These are phyloP conservation scores for Radiomyces spectabilis DNA, from an alignment of 192 early-diverging fungal genomes.

Conservation along the genomic window DNA sequence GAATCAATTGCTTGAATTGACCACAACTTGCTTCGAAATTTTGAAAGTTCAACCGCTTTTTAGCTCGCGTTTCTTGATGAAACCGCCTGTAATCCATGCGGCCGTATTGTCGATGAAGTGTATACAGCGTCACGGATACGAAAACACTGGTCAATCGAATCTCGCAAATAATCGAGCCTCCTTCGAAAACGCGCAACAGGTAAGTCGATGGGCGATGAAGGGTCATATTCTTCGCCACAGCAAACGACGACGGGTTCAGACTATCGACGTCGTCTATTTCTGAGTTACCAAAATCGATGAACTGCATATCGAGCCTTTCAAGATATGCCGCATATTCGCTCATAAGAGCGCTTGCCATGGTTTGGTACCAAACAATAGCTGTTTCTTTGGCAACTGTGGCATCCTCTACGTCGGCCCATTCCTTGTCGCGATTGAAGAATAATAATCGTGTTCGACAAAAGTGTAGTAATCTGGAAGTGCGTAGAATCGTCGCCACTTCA, in stretches of 20 bases:
- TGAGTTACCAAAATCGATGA: slow-evolving; percentile 36
- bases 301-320: slow-evolving; percentile 46
- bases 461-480: slow-evolving; percentile 43
- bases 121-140: slow-evolving; percentile 49
- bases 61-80: background rate
- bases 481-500: slow-evolving; percentile 40
- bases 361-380: slow-evolving; percentile 30
- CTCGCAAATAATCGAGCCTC: slow-evolving; percentile 53
- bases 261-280: slow-evolving; percentile 19
- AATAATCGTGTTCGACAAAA: slow-evolving; percentile 45
- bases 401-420: background rate
- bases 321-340: slow-evolving; percentile 42
- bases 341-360: slow-evolving; percentile 33
- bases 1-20: slow-evolving; percentile 44
- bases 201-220: slow-evolving; percentile 38
- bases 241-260: slow-evolving; percentile 32
- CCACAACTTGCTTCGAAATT: slow-evolving; percentile 45
- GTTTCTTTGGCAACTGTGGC: background rate
- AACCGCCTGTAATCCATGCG: slow-evolving; percentile 14
- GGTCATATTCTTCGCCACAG: slow-evolving; percentile 22
- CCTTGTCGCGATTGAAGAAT: slow-evolving; percentile 24
- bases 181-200: slow-evolving; percentile 43
- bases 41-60: slow-evolving; percentile 29
- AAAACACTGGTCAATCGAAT: slow-evolving; percentile 43
- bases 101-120: slow-evolving; percentile 40